phyloP scores from a whole-genome alignment of 805 yeast genomes.

The Kodamaea restingae region DNA sequence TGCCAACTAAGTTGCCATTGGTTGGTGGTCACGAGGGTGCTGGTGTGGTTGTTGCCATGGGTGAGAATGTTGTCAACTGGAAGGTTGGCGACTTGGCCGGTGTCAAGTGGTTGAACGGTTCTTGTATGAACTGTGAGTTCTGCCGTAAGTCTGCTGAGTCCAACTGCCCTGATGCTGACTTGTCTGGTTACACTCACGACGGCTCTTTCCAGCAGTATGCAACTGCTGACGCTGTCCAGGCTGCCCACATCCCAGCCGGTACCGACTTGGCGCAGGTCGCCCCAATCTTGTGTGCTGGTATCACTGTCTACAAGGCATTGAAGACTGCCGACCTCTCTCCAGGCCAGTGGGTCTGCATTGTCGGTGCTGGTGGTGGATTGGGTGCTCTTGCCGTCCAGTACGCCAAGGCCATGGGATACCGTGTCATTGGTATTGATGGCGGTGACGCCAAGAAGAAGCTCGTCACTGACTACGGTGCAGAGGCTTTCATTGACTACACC shows the following conservation, averaged over 20 bases:
- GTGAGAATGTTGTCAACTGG: constrained; percentile 41
- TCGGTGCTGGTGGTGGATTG: constrained; percentile 83
- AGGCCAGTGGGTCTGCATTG: constrained; percentile 71
- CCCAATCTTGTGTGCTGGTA: constrained; percentile 65
- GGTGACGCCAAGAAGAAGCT: constrained; percentile 61
- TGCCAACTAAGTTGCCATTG: constrained; percentile 41
- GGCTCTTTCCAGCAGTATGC: constrained; percentile 68
- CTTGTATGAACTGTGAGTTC: constrained; percentile 41
- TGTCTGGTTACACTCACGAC: constrained; percentile 72
- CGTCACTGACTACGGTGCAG: constrained; percentile 23
- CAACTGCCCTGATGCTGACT: constrained; percentile 60
- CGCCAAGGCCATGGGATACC: constrained; percentile 70
- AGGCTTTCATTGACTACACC: constrained; percentile 24
- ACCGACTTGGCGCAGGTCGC: constrained; percentile 54
- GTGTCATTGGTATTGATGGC: constrained; percentile 69
- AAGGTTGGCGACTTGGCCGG: constrained; percentile 43
- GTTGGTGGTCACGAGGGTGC: constrained; percentile 49
- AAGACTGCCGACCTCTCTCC: constrained; percentile 53
- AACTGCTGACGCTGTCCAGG: constrained; percentile 61
- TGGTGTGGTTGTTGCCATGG: constrained; percentile 44
- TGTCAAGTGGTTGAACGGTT: constrained; percentile 44
- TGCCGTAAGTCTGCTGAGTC: constrained; percentile 44
- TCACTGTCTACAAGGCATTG: constrained; percentile 65
- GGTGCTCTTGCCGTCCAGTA: constrained; percentile 74
- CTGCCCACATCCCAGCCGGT: constrained; percentile 54